A percentile compares a stretch with the other conserved stretches of the same genome.
Evolutionary conservation across 1,284 basidiomycete species (phyloP).

Genomic region (Rhizopogon hawkerae): DNA sequence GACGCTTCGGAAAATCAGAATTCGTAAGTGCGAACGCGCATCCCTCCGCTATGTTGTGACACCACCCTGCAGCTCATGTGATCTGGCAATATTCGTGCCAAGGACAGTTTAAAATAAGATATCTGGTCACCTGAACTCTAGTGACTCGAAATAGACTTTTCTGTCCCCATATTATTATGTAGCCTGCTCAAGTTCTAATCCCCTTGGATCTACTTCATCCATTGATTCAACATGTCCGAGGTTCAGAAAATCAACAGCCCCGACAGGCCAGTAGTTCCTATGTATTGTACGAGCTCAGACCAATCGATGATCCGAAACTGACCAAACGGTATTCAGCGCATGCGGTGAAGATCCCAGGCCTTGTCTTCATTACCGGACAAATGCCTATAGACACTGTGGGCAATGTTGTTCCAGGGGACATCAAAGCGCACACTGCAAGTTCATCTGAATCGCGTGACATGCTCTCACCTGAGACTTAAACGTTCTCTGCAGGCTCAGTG

Average conservation of each 20-base stretch:
- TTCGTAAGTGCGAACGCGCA: neutral
- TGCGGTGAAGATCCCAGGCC: conserved; percentile 45
- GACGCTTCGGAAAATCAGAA: neutral
- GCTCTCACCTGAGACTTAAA: conserved; percentile 2
- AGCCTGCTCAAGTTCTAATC: neutral
- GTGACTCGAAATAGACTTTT: neutral
- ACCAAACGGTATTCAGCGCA: conserved; percentile 32
- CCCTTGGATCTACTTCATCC: neutral
- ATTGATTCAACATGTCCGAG: conserved; percentile 28
- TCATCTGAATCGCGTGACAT: neutral
- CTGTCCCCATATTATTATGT: neutral
- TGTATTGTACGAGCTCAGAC: conserved; percentile 37
- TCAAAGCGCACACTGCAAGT: conserved; percentile 49
- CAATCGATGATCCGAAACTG: neutral
- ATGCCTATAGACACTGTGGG: conserved; percentile 42
- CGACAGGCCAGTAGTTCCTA: conserved; percentile 34
- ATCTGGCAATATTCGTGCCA: neutral
- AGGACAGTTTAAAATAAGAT: conserved; percentile 1
- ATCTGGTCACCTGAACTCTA: conserved; percentile 1
- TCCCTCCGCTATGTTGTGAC: conserved; percentile 1
- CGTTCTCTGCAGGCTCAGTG: conserved; percentile 39
- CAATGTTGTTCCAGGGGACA: conserved; percentile 41
- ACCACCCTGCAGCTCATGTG: conserved; percentile 1
- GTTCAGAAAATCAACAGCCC: conserved; percentile 44
- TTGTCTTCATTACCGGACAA: conserved; percentile 55